Conservation (phyloP, 805 yeast species). For the Ogataea allantospora region DNA sequence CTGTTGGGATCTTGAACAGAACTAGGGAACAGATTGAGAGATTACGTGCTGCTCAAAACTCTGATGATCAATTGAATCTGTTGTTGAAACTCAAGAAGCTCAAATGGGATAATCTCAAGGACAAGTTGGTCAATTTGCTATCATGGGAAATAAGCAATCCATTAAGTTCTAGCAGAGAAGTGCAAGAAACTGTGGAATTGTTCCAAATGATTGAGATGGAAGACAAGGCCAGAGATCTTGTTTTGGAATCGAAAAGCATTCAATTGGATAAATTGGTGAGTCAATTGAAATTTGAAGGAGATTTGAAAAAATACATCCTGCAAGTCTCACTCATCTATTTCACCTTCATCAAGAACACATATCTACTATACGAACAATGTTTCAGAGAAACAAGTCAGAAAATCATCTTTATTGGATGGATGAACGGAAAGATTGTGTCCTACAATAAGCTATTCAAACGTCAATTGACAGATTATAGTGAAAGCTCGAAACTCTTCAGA, state of each 20-base stretch:
- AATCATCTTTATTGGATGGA: slow-evolving; percentile 66
- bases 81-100: slow-evolving; percentile 17
- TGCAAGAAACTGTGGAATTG: slow-evolving; percentile 28
- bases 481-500: slow-evolving; percentile 49
- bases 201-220: slow-evolving; percentile 40
- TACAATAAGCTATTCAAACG: slow-evolving; percentile 61
- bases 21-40: slow-evolving; percentile 23
- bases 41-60: slow-evolving; percentile 17
- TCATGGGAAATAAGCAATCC: slow-evolving; percentile 25
- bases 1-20: slow-evolving; percentile 36
- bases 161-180: slow-evolving; percentile 16
- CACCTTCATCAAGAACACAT: slow-evolving; percentile 58
- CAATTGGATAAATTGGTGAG: slow-evolving; percentile 47
- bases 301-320: slow-evolving; percentile 49
- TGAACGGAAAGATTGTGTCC: slow-evolving; percentile 57
- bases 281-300: slow-evolving; percentile 55
- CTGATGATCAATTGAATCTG: slow-evolving; percentile 19
- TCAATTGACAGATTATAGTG: slow-evolving; percentile 63
- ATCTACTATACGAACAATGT: slow-evolving; percentile 50
- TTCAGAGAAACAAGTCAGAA: slow-evolving; percentile 35
- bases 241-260: slow-evolving; percentile 46
- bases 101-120: slow-evolving; percentile 27
- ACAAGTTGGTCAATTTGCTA: slow-evolving; percentile 20
- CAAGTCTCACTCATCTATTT: slow-evolving; percentile 64
- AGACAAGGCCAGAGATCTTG: slow-evolving; percentile 47